Percentiles rank a stretch among this genome's conserved stretches.
Conservation (phyloP, 2,329 filamentous ascomycete species). For the Fusarium sp. region DNA sequence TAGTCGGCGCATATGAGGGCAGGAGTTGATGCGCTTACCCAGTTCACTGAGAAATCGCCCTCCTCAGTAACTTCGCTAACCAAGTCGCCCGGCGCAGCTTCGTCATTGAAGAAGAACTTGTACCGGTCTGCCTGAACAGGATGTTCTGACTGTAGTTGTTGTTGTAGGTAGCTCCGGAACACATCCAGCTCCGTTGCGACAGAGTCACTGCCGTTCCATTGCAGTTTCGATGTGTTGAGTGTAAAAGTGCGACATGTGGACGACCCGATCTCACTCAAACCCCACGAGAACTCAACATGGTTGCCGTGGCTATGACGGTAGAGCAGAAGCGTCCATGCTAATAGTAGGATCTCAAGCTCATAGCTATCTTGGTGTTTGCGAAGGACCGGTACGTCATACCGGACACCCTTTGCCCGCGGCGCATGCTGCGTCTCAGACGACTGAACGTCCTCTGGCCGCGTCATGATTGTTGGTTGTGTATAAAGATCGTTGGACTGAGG, state of each 20-base stretch:
- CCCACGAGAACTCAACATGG: constrained; percentile 46
- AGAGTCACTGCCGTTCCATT: constrained; percentile 37
- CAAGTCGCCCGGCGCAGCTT: constrained; percentile 33
- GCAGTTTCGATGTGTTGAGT: constrained; percentile 43
- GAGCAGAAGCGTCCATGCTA: constrained; percentile 46
- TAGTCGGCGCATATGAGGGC: background rate
- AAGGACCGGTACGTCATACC: constrained; percentile 43
- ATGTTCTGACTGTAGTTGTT: constrained; percentile 28
- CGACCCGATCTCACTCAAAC: constrained; percentile 34
- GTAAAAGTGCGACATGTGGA: constrained; percentile 37
- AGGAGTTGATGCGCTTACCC: constrained; percentile 33
- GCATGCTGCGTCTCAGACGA: constrained; percentile 18
- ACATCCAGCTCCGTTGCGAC: constrained; percentile 39
- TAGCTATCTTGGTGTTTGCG: constrained; percentile 22
- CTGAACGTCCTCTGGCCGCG: constrained; percentile 21
- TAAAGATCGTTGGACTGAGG: background rate
- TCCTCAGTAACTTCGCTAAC: constrained; percentile 25
- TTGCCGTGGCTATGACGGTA: constrained; percentile 47
- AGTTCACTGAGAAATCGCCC: constrained; percentile 34
- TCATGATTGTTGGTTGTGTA: constrained; percentile 26
- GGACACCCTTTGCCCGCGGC: constrained; percentile 30
- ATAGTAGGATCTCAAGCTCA: constrained; percentile 39
- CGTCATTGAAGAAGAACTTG: constrained; percentile 46
- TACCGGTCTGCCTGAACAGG: constrained; percentile 16
- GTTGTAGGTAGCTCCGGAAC: constrained; percentile 31